These are phyloP conservation scores for Fusarium neocosmosporiellum DNA, from an alignment of 2,329 filamentous ascomycete species.

Conservation along the genomic window DNA sequence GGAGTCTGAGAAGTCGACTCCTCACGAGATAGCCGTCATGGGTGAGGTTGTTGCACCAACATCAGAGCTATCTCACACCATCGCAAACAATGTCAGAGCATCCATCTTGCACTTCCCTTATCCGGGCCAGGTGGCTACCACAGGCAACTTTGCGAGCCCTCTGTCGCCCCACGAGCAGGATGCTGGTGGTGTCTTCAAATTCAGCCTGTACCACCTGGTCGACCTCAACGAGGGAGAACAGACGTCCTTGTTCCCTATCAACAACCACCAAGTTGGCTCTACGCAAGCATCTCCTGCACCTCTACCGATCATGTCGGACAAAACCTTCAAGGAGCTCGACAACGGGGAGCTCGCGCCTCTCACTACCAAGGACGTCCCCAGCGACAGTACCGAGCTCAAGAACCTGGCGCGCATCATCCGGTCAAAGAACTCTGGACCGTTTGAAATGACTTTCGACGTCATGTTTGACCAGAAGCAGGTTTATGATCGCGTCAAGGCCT, in stretches of 20 bases:
- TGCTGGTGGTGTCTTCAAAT: constrained; percentile 52
- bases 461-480: constrained; percentile 54
- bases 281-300: neutral
- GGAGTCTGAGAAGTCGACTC: constrained; percentile 38
- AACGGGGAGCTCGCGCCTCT: neutral
- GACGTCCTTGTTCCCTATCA: neutral
- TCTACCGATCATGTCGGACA: neutral
- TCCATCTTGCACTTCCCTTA: constrained; percentile 59
- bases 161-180: constrained; percentile 39
- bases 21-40: constrained; percentile 57
- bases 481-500: constrained; percentile 51
- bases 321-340: neutral
- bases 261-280: neutral
- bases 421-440: constrained; percentile 63
- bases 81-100: constrained; percentile 55
- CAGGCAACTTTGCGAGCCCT: constrained; percentile 58
- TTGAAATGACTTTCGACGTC: constrained; percentile 62
- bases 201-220: constrained; percentile 61
- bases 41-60: constrained; percentile 58
- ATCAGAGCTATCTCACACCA: constrained; percentile 54
- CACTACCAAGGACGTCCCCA: constrained; percentile 7
- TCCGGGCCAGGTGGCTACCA: constrained; percentile 59
- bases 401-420: constrained; percentile 54
- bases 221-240: constrained; percentile 45
- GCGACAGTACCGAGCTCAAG: constrained; percentile 25